These are phyloP conservation scores for Dimargaris cristalligena DNA, from an alignment of 192 early-diverging fungal genomes.

Conservation along the genomic window DNA sequence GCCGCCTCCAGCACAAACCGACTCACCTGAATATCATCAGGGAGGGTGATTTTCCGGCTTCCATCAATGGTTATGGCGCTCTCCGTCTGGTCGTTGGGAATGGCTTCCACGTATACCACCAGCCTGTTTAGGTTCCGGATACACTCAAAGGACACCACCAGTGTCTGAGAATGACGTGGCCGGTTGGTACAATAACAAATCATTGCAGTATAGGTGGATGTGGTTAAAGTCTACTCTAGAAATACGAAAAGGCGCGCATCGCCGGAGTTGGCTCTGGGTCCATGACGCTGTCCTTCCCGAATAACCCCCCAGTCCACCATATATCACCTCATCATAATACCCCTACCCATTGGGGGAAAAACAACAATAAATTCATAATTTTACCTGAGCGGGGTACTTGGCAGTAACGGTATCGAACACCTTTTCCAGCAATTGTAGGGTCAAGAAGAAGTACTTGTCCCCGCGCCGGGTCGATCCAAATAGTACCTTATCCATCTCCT, in stretches of 20 bases:
- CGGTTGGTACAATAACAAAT: too few species aligned
- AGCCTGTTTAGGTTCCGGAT: conserved; percentile 6
- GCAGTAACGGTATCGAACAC: conserved; percentile 41
- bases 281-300: too few species aligned
- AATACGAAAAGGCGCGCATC: too few species aligned
- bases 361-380: too few species aligned
- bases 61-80: conserved; percentile 15
- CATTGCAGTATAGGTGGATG: too few species aligned
- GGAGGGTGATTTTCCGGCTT: not conserved
- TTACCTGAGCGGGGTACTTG: conserved; percentile 33
- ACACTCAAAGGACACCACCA: conserved; percentile 38
- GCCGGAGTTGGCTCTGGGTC: too few species aligned
- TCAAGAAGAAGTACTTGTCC: conserved; percentile 46
- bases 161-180: conserved; percentile 12
- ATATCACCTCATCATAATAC: too few species aligned
- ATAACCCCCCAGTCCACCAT: too few species aligned
- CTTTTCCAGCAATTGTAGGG: conserved; percentile 41
- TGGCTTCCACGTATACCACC: conserved; percentile 34
- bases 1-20: not conserved
- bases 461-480: conserved; percentile 55
- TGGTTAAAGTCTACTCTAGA: too few species aligned
- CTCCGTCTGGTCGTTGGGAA: conserved; percentile 20
- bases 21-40: not conserved
- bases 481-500: conserved; percentile 64
- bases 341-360: too few species aligned